phyloP scores from a whole-genome alignment of 208 protist species.

The Acanthamoeba rhysodes region DNA sequence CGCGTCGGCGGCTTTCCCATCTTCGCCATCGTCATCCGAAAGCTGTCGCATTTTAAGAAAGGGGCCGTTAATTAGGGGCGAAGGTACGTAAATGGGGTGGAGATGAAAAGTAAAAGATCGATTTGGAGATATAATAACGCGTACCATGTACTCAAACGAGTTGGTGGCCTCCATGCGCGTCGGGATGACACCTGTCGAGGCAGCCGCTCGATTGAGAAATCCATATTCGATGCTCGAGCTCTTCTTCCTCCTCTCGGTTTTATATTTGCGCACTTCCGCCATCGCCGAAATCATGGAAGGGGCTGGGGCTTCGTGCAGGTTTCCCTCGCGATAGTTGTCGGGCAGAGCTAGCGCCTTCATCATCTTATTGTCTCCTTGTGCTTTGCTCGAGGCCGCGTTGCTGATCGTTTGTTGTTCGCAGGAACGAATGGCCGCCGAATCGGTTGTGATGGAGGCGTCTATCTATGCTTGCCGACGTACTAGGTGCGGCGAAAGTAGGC shows the following conservation, averaged over 20 bases:
- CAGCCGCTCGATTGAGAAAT: background rate
- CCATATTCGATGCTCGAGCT: conserved; percentile 51
- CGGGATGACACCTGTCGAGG: conserved; percentile 2
- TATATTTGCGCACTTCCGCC: background rate
- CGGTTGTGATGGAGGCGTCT: background rate
- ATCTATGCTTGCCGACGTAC: background rate
- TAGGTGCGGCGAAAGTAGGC: background rate
- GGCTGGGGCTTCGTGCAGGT: background rate
- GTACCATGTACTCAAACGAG: conserved; percentile 50
- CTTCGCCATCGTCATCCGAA: background rate
- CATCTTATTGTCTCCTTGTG: background rate
- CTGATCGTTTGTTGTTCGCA: background rate
- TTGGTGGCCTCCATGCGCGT: conserved; percentile 3
- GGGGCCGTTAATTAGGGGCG: background rate
- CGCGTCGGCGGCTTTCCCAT: background rate
- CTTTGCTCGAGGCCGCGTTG: background rate
- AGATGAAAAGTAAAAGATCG: background rate
- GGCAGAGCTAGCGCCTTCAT: conserved; percentile 18
- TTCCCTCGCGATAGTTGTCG: conserved; percentile 27
- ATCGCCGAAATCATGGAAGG: background rate
- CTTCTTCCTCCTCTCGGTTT: conserved; percentile 33
- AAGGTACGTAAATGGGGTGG: background rate
- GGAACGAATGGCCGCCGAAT: background rate
- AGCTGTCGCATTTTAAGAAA: background rate
- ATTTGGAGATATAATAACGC: background rate